phyloP scores from a whole-genome alignment of 345 rosid genomes.

The Eucalyptus rudis region DNA sequence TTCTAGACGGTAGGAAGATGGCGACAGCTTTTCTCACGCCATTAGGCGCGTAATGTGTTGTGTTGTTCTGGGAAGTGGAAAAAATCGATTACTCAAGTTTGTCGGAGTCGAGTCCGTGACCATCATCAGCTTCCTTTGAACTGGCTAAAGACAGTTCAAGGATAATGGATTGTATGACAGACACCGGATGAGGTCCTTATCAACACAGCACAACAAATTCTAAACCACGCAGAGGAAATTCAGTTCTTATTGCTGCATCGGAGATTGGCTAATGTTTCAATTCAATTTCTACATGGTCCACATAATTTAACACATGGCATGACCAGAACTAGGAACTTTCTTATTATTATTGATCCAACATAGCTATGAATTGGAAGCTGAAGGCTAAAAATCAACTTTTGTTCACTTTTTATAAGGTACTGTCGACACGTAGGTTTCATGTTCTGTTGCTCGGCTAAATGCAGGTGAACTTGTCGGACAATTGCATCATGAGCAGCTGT shows the following conservation, averaged over 20 bases:
- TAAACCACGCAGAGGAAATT: neutral
- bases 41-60: neutral
- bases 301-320: neutral
- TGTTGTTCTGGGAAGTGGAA: neutral
- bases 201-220: neutral
- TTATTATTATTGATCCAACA: neutral
- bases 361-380: neutral
- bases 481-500: conserved; percentile 63
- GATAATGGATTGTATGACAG: neutral
- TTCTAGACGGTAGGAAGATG: neutral
- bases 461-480: conserved; percentile 46
- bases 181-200: neutral
- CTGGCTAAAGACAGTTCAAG: neutral
- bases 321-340: neutral
- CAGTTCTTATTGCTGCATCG: neutral
- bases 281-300: neutral
- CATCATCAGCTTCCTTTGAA: neutral
- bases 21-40: neutral
- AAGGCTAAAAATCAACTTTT: neutral
- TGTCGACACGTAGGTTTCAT: neutral
- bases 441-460: neutral
- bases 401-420: fast-evolving
- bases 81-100: neutral
- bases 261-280: fast-evolving
- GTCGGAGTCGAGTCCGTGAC: neutral